Evolutionary conservation across 2,329 filamentous ascomycete genomes (phyloP).

Genomic region (Neoscytalidium dimidiatum): DNA sequence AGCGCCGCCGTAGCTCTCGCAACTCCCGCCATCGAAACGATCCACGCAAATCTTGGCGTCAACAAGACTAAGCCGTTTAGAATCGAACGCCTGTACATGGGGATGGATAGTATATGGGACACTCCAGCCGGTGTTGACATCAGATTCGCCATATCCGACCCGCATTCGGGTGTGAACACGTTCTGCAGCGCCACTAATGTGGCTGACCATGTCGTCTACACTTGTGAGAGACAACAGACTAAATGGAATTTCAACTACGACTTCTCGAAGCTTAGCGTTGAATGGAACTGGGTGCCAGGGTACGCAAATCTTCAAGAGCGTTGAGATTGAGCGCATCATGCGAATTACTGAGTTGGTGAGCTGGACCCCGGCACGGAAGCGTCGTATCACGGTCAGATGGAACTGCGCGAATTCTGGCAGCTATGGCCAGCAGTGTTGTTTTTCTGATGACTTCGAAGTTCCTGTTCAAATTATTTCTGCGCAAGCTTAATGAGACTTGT

Average conservation of each 20-base stretch:
- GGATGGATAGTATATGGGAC: background rate
- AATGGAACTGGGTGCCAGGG: background rate
- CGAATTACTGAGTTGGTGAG: background rate
- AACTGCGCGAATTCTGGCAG: slow-evolving; percentile 2
- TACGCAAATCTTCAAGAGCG: background rate
- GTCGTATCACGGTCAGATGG: background rate
- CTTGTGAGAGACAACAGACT: background rate
- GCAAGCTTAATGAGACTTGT: background rate
- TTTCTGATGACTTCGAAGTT: background rate
- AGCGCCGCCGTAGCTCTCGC: background rate
- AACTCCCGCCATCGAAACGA: background rate
- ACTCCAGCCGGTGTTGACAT: background rate
- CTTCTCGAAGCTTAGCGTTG: background rate
- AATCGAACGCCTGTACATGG: background rate
- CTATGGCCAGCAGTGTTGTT: background rate
- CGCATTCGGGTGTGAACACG: background rate
- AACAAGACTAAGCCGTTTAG: background rate
- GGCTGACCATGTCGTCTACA: background rate
- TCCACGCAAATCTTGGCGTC: background rate
- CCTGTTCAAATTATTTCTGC: background rate
- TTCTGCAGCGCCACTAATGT: background rate
- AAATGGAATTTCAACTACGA: background rate
- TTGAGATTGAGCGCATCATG: background rate
- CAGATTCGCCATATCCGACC: background rate
- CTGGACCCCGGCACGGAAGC: background rate